phyloP scores from a whole-genome alignment of 306 rosid species.

The Cajanus cajan region DNA sequence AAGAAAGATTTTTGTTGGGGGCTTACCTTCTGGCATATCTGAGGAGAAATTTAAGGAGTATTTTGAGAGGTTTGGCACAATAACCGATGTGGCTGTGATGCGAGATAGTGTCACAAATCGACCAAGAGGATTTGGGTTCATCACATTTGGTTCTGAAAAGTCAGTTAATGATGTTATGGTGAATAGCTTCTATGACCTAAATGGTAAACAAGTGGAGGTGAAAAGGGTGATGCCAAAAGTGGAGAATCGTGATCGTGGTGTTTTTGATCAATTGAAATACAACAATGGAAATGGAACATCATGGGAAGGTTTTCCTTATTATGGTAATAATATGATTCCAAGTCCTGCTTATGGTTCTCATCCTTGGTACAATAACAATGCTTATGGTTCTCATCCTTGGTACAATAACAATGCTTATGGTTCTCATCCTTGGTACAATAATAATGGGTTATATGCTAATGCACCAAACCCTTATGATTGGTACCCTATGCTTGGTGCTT shows the following conservation, averaged over 20 bases:
- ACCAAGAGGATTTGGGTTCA: not conserved
- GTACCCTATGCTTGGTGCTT: not conserved
- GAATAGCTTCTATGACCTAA: not conserved
- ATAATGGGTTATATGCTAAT: not conserved
- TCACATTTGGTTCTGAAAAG: conserved; percentile 3
- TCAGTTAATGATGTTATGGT: not conserved
- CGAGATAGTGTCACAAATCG: not conserved
- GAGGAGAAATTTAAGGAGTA: not conserved
- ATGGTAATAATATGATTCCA: not conserved
- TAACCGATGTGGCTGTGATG: not conserved
- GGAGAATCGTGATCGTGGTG: not conserved
- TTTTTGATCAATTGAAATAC: not conserved
- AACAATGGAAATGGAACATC: not conserved
- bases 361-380: too few species aligned
- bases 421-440: not conserved
- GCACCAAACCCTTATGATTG: not conserved
- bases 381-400: not conserved
- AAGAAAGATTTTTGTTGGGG: conserved; percentile 8
- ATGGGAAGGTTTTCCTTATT: not conserved
- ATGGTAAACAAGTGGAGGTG: conserved; percentile 2
- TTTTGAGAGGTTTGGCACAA: not conserved
- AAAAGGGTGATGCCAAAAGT: not conserved
- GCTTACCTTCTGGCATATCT: not conserved
- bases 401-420: too few species aligned
- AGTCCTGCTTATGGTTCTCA: not conserved